These are phyloP conservation scores for Plenodomus tracheiphilus DNA, from an alignment of 2,329 filamentous ascomycete species.

Conservation along the genomic window DNA sequence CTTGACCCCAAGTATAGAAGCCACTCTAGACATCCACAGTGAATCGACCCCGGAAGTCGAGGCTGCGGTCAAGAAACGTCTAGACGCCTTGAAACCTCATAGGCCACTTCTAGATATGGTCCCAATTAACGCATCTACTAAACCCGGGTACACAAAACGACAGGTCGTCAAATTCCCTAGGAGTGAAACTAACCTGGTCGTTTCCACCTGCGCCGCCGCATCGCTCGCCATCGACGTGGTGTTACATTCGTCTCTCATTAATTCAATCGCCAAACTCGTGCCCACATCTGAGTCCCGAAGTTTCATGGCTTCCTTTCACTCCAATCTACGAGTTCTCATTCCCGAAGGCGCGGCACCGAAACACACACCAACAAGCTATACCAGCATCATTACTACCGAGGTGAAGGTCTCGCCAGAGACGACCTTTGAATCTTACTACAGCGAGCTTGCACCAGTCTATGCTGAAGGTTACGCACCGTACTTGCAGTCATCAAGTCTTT, in stretches of 20 bases:
- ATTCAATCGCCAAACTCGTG: constrained; percentile 15
- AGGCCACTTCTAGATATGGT: constrained; percentile 23
- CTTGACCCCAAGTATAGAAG: constrained; percentile 27
- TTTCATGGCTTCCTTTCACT: constrained; percentile 31
- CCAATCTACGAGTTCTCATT: constrained; percentile 25
- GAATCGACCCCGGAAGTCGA: constrained; percentile 19
- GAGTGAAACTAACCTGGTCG: constrained; percentile 15
- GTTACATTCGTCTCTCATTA: constrained; percentile 23
- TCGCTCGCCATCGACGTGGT: constrained; percentile 12
- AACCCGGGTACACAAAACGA: constrained; percentile 7
- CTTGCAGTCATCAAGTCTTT: constrained; percentile 20
- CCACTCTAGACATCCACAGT: constrained; percentile 18
- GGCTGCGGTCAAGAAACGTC: constrained; percentile 17
- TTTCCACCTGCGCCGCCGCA: constrained; percentile 10
- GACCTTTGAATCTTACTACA: constrained; percentile 18
- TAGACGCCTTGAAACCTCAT: constrained; percentile 20
- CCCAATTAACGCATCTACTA: constrained; percentile 13
- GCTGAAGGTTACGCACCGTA: constrained; percentile 20
- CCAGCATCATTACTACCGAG: constrained; percentile 23
- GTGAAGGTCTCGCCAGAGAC: constrained; percentile 21
- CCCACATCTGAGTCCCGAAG: constrained; percentile 15
- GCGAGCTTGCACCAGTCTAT: constrained; percentile 24
- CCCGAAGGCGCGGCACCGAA: constrained; percentile 18
- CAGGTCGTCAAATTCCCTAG: constrained; percentile 6
- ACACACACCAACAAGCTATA: constrained; percentile 22